A percentile compares a stretch with the other conserved stretches of the same genome.
phyloP scores from a whole-genome alignment of 2,329 filamentous ascomycete species.

The Ophiostoma himal-ulmi region DNA sequence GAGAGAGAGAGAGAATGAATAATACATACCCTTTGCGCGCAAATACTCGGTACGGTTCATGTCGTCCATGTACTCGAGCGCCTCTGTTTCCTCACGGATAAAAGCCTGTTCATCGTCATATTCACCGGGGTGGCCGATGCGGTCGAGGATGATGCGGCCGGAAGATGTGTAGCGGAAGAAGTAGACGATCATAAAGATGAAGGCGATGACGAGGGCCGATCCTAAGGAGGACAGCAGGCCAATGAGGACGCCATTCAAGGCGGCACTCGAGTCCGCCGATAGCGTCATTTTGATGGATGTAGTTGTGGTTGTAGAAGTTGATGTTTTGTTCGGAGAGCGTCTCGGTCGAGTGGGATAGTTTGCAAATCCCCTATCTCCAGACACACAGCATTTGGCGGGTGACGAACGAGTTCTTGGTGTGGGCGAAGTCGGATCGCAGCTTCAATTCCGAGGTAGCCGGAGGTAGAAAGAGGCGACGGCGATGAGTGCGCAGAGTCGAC shows the following conservation, averaged over 20 bases:
- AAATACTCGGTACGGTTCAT: constrained; percentile 84
- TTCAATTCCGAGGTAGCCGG: background rate
- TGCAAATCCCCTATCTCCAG: constrained; percentile 8
- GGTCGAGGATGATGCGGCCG: constrained; percentile 87
- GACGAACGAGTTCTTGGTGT: constrained; percentile 7
- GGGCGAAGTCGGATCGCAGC: background rate
- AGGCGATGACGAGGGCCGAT: constrained; percentile 75
- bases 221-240: constrained; percentile 91
- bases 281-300: constrained; percentile 15
- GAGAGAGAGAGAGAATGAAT: background rate
- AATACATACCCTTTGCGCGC: constrained; percentile 76
- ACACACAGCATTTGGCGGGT: constrained; percentile 17
- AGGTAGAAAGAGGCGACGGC: background rate
- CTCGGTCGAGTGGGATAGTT: constrained; percentile 4
- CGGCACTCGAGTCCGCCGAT: constrained; percentile 12
- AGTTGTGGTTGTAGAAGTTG: background rate
- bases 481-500: background rate
- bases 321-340: background rate
- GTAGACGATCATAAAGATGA: constrained; percentile 77
- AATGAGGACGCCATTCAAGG: constrained; percentile 75
- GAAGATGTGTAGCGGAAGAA: constrained; percentile 87
- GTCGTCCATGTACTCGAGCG: constrained; percentile 92
- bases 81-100: constrained; percentile 87
- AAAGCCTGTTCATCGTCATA: constrained; percentile 98
- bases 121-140: constrained; percentile 87